Base-by-base conservation (phyloP, 306 rosid species). In the Fragaria nilgerrensis region DNA sequence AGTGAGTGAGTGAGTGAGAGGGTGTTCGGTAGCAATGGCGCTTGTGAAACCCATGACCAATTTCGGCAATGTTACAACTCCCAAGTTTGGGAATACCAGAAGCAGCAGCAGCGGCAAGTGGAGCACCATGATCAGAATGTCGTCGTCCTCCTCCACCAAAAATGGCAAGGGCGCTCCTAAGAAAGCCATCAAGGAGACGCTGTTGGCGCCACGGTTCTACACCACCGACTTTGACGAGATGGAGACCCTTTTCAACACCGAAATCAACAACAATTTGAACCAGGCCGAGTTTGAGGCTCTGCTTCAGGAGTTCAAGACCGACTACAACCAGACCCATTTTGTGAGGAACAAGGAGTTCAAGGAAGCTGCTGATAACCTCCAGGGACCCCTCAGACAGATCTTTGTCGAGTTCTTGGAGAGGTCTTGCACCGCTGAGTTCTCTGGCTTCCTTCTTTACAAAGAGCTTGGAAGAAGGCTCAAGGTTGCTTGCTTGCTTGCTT, bases 341-440 rank as follows among this genome's bases (percentile, higher is more conserved):
- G 97, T 95, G 3, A 90, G 99, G 89, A 95, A 87, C 85, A 95
- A 92, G 88, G 99, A 95, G 85, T 95, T 95, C 81, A 95, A 90
- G 88, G 99, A 90, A 73, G 99, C 99, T 59, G 99, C 99, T 77
- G 99, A 95, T 37, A 92, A 92, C 71, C 13, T 95, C 27, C 79
- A 95, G 20, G 99, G 96, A 0, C 92, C 89, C 34, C 95, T 95
- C 16, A 84, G 99, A 23, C 97, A 95, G 80, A 95, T 95, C 79
- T 95, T 95, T 72, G 99, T 95, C 3, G 99, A 95, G 94, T 95
- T 95, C 79, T 89, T 95, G 53, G 97, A 95, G 88, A 88, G 99
- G 89, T 95, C 99, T 27, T 95, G 97, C 36, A 95, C 99, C 80
- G 99, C 99, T 73, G 99, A 95, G 78, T 95, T 95, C 90, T 95